Conservation (phyloP, 2,329 filamentous ascomycete species). For the Talaromyces sp. region DNA sequence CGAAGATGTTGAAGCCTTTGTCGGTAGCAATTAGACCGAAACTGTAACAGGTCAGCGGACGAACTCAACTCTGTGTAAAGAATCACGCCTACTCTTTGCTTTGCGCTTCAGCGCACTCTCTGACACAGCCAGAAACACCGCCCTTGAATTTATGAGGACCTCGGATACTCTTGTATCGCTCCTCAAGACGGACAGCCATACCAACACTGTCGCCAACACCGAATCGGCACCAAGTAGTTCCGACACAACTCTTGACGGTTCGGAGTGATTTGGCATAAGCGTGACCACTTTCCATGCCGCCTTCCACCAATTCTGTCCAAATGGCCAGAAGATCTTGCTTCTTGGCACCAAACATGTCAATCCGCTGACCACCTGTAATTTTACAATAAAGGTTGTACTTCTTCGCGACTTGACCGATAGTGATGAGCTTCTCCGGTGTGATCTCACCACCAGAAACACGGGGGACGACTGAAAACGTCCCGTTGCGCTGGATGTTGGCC, state of each 20-base stretch:
- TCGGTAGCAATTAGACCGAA: constrained; percentile 90
- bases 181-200: constrained; percentile 81
- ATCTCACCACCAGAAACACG: constrained; percentile 83
- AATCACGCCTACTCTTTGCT: constrained; percentile 69
- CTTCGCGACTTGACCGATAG: constrained; percentile 78
- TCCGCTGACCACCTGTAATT: constrained; percentile 86
- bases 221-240: constrained; percentile 86
- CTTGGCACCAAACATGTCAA: constrained; percentile 87
- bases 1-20: constrained; percentile 90
- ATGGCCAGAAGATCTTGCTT: constrained; percentile 82
- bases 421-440: constrained; percentile 77
- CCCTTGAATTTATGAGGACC: constrained; percentile 88
- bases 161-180: constrained; percentile 89
- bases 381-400: constrained; percentile 84
- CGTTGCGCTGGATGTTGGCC: constrained; percentile 86
- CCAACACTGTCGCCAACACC: constrained; percentile 88
- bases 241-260: constrained; percentile 89
- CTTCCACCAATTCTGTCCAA: constrained; percentile 75
- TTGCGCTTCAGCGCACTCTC: constrained; percentile 88
- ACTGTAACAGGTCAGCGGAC: constrained; percentile 36
- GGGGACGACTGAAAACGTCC: constrained; percentile 84
- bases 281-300: constrained; percentile 85
- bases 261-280: constrained; percentile 85
- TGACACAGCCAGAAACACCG: constrained; percentile 84
- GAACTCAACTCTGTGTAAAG: not conserved